Evolutionary conservation across 192 early-diverging fungal genomes (phyloP), one percentile per base, ranked within the genome.

Genomic region (Geosiphon pyriformis): DNA sequence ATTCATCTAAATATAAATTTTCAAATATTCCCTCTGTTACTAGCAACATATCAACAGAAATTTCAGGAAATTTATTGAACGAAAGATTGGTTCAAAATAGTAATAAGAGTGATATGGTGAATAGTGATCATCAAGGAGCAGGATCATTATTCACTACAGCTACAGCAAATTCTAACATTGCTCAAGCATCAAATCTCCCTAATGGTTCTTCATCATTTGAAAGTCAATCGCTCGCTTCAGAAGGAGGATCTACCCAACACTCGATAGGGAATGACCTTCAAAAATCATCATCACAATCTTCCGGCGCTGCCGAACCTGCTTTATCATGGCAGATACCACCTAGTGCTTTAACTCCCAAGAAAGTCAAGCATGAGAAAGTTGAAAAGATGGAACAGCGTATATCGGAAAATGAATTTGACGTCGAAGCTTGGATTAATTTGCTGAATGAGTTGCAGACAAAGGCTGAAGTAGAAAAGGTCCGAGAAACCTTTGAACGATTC

Each of bases 401-500:
- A 60, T 75, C 68, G 18, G 77, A 82, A 33, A 78, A 84, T 47
- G 55, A 66, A 11, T 82, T 82, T 69, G 85, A 93, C 67, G 69
- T 81, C 11, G 85, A 88, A 8, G 83, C 88, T 27, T 93, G 91
- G 90, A 56, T 72, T 26, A 73, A 72, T 1, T 65, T 92, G 26
- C 72, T 94, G 48, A 69, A 67, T 11, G 89, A 90, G 47, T 78
- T 82, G 26, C 79, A 85, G 33, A 62, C 74, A 32, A 73, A 72
- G n/a, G 81, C 78, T 30, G 83, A 92, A 55, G 60, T 81, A 23
- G 67, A 74, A 32, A 71, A 78, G 15, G 78, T 88, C 1, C 73
- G 88, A 37, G 83, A 87, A 25, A 75, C 82, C 0, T 95, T 82
- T 76, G 86, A 86, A 52, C 74, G 78, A 4, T 84, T 92, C 26